Base-by-base conservation (phyloP, 202 grass and related monocot genomes). In the Tripidium arundinaceum region DNA sequence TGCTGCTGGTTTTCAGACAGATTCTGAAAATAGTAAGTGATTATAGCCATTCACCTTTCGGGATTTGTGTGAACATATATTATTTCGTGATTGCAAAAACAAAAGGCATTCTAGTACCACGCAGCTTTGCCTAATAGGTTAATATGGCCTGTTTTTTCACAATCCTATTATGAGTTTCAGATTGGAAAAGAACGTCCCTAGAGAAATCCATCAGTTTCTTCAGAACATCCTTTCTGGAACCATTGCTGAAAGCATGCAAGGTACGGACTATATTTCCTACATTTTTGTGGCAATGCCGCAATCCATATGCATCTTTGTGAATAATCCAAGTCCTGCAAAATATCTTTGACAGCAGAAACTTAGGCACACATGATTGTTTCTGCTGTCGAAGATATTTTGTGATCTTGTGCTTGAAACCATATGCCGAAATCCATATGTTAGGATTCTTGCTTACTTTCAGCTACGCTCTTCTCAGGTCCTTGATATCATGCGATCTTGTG, bases 201-300 rank as follows among this genome's bases (percentile, higher is more conserved):
- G 83, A 72, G 58, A 72, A 86, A 79, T 87, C 88, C 6, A 75
- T 97, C 52, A 81, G 74, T 22, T 85, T 87, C 69, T 97, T 97
- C 74, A 78, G 87, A 86, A 86, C 89, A 45, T 91, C 72, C 7
- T 97, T 98, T 40, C 62, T 94, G 77, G 82, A 90, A 3, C 89
- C 92, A 24, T 34, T 94, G 86, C 68, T 91, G 62, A 98, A 94
- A 93, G 85, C 88, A 62, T 98, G 95, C 88, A 98, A 93, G 90
- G 94, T 98, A 82, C 4, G 33, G 13, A 16, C 5, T n/a, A n/a
- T 71, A 24, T 73, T 54, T 52, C 29, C 46, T 43, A 19, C 34
- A 33, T 61, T 62, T 79, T 11, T 21, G 75, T 22, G 38, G 14
- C 24, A 22, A 14, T 31, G n/a, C 43, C 4, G 10, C 1, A 8